phyloP scores from a whole-genome alignment of 106 monocot species.

The Dendrobium catenatum region DNA sequence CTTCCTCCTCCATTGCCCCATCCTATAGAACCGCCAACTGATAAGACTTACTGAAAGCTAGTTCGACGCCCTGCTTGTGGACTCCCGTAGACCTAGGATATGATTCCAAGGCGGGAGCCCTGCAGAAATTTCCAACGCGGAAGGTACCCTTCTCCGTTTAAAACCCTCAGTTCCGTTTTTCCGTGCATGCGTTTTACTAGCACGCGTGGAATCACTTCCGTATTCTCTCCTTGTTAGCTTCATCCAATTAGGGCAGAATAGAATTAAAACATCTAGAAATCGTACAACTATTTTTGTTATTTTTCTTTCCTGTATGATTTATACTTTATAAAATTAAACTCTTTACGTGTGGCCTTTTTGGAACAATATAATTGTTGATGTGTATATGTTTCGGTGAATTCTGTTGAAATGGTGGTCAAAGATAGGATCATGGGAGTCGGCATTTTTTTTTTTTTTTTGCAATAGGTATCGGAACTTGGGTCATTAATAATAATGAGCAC shows the following conservation, averaged over 20 bases:
- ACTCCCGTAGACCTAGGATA: neutral
- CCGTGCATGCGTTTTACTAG: neutral
- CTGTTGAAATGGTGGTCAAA: too few species aligned
- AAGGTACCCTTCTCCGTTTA: slow-evolving; percentile 21
- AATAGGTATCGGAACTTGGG: too few species aligned
- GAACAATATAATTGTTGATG: too few species aligned
- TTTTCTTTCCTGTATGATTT: neutral
- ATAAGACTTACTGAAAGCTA: neutral
- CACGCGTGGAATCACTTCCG: neutral
- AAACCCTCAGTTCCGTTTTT: neutral
- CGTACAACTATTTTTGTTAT: neutral
- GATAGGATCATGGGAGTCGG: too few species aligned
- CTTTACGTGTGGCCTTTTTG: too few species aligned
- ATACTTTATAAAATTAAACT: too few species aligned
- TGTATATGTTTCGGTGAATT: too few species aligned
- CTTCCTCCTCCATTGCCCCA: neutral
- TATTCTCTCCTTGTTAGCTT: neutral
- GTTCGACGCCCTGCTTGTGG: neutral
- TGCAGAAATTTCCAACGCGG: slow-evolving; percentile 60
- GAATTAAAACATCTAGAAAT: neutral
- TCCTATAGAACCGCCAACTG: neutral
- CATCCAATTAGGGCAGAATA: neutral
- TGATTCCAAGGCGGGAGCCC: slow-evolving; percentile 42
- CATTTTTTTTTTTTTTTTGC: too few species aligned
- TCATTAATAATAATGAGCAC: too few species aligned